These are phyloP conservation scores for Cyphellophora europaea DNA, from an alignment of 2,329 filamentous ascomycete species.

Conservation along the genomic window DNA sequence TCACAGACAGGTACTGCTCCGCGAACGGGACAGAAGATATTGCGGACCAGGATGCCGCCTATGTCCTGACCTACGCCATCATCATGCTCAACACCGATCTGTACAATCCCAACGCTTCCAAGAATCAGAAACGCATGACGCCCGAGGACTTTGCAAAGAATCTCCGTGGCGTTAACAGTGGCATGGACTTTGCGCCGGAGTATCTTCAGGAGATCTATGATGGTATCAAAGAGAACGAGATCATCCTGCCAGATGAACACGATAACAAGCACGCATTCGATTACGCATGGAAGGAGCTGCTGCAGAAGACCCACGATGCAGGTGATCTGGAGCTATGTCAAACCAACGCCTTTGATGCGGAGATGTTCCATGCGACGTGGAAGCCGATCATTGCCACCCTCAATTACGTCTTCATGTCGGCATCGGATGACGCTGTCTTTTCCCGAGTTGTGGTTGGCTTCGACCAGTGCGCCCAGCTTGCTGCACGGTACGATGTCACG, in stretches of 20 bases:
- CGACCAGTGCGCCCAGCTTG: slow-evolving; percentile 90
- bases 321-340: slow-evolving; percentile 69
- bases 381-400: slow-evolving; percentile 87
- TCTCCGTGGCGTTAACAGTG: slow-evolving; percentile 79
- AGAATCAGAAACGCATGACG: slow-evolving; percentile 70
- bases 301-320: slow-evolving; percentile 72
- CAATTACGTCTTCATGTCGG: slow-evolving; percentile 98
- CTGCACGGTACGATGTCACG: slow-evolving; percentile 69
- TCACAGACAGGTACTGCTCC: slow-evolving; percentile 74
- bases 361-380: slow-evolving; percentile 97
- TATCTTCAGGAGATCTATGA: slow-evolving; percentile 83
- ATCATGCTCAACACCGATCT: slow-evolving; percentile 97
- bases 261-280: slow-evolving; percentile 95
- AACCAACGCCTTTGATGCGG: slow-evolving; percentile 90
- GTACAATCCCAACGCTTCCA: slow-evolving; percentile 83
- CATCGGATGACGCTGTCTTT: slow-evolving; percentile 92
- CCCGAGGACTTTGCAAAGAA: slow-evolving; percentile 76
- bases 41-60: slow-evolving; percentile 78
- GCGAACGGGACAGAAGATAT: slow-evolving; percentile 63
- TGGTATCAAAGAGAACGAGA: slow-evolving; percentile 85
- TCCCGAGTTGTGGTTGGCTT: slow-evolving; percentile 89
- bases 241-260: slow-evolving; percentile 93
- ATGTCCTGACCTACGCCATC: slow-evolving; percentile 86
- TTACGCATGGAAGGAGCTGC: slow-evolving; percentile 91
- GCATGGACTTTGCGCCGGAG: slow-evolving; percentile 71